These are phyloP conservation scores for Kazachstania sp. DNA, from an alignment of 1,139 yeast genomes.

Conservation along the genomic window DNA sequence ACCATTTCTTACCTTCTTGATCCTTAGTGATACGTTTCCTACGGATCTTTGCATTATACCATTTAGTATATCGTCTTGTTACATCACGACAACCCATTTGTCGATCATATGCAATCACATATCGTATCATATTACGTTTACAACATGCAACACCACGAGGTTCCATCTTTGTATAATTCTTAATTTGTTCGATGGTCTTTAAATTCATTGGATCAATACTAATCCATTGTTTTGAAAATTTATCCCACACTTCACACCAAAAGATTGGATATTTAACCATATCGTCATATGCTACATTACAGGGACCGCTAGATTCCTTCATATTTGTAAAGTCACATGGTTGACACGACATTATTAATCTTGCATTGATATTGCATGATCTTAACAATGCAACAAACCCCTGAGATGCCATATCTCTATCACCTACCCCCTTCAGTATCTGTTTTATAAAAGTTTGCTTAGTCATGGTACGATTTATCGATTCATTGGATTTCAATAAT, in stretches of 20 bases:
- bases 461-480: constrained; percentile 20
- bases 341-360: constrained; percentile 76
- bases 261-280: constrained; percentile 52
- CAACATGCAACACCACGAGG: constrained; percentile 55
- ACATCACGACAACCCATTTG: constrained; percentile 67
- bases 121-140: constrained; percentile 51
- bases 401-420: constrained; percentile 74
- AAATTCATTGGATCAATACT: constrained; percentile 72
- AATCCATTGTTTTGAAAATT: constrained; percentile 63
- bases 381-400: constrained; percentile 76
- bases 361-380: constrained; percentile 59
- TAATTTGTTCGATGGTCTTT: constrained; percentile 60
- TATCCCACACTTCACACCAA: constrained; percentile 95
- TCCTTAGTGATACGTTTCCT: constrained; percentile 63
- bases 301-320: constrained; percentile 8
- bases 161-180: constrained; percentile 55
- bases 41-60: constrained; percentile 64
- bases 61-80: constrained; percentile 67
- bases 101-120: constrained; percentile 69
- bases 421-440: constrained; percentile 48
- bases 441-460: constrained; percentile 37
- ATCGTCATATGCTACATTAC: constrained; percentile 8
- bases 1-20: constrained; percentile 58
- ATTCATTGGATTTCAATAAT: constrained; percentile 17
- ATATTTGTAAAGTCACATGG: constrained; percentile 72